Conservation (phyloP, 2,329 filamentous ascomycete species). For the Arachnopeziza araneosa region DNA sequence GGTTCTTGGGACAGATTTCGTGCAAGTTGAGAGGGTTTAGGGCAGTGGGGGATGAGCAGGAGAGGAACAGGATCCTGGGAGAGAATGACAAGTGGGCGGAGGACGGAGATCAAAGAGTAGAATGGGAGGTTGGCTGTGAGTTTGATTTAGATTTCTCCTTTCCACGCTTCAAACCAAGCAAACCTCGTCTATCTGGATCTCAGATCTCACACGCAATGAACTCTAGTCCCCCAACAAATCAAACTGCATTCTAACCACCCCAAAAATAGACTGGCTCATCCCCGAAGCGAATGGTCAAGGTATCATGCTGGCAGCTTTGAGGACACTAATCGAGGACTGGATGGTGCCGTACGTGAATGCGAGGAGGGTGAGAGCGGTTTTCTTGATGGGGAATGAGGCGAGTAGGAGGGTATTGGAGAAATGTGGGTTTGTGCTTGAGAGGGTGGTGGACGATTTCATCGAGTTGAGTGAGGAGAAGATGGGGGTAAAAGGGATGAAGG, state of each 20-base stretch:
- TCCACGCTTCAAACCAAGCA: not conserved
- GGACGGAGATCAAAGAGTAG: not conserved
- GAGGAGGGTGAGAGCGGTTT: not conserved
- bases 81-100: not conserved
- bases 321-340: constrained; percentile 3
- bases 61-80: not conserved
- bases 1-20: not conserved
- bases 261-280: constrained; percentile 5
- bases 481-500: not conserved
- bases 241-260: no score
- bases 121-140: constrained; percentile 3
- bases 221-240: no score
- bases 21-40: not conserved
- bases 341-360: constrained; percentile 10
- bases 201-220: no score
- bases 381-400: not conserved
- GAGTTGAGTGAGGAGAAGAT: constrained; percentile 1
- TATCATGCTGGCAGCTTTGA: constrained; percentile 8
- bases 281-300: constrained; percentile 4
- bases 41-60: not conserved
- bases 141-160: not conserved
- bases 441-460: not conserved
- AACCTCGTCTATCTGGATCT: no score
- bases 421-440: constrained; percentile 7
- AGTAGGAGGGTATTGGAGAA: constrained; percentile 13